A percentile compares a stretch with the other conserved stretches of the same genome.
These are phyloP conservation scores for Pleurotus platypus DNA, from an alignment of 768 basidiomycete species.

Conservation along the genomic window DNA sequence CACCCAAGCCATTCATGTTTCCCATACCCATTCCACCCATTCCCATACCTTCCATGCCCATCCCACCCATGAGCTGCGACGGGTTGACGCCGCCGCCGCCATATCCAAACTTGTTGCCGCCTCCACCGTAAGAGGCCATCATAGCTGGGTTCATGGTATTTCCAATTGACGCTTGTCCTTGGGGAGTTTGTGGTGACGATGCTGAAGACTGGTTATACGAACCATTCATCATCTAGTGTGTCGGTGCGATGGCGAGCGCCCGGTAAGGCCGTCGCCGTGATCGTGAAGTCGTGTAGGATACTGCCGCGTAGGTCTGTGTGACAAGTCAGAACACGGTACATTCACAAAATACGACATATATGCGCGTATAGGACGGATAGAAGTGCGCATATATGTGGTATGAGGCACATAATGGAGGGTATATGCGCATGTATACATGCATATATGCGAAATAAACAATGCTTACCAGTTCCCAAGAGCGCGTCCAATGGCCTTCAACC, in stretches of 20 bases:
- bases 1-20: conserved; percentile 18
- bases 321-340: conserved; percentile 2
- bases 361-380: too few relatives aligned
- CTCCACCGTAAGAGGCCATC: neutral
- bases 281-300: conserved; percentile 2
- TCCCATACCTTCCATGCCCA: conserved; percentile 16
- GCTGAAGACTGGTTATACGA: conserved; percentile 2
- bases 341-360: too few relatives aligned
- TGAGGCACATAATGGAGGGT: neutral
- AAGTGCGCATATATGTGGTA: neutral
- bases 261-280: neutral
- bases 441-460: neutral
- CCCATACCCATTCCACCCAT: conserved; percentile 10
- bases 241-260: neutral
- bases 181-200: neutral
- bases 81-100: conserved; percentile 1
- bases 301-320: neutral
- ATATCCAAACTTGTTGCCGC: conserved; percentile 3
- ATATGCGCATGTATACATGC: neutral
- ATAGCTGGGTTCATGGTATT: neutral
- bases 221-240: conserved; percentile 3
- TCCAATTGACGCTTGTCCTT: neutral
- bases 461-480: neutral
- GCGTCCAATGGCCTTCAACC: neutral
- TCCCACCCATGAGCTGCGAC: conserved; percentile 14